Conservation (phyloP, 73 alveolate genomes). For the Diophrys sp. region DNA sequence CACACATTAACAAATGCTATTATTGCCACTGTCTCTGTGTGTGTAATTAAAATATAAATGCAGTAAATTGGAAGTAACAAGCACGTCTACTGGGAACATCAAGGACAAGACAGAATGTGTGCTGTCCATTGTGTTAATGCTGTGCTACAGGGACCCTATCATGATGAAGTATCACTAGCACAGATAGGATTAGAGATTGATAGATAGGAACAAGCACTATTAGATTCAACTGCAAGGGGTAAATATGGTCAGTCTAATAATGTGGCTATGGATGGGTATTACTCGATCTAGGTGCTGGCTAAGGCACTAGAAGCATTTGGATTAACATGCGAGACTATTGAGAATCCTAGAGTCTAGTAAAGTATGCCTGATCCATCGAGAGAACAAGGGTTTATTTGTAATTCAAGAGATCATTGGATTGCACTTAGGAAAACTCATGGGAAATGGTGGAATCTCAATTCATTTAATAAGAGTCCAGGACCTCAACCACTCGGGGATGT, state of each 20-base stretch:
- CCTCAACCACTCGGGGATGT: constrained; percentile 87
- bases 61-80: too few species aligned
- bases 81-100: constrained; percentile 89
- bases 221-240: constrained; percentile 55
- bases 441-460: constrained; percentile 91
- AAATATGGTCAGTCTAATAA: constrained; percentile 59
- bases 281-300: constrained; percentile 74
- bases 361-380: constrained; percentile 42
- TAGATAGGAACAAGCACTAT: constrained; percentile 61
- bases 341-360: constrained; percentile 65
- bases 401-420: constrained; percentile 92
- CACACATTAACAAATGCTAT: too few species aligned
- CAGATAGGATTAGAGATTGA: constrained; percentile 78
- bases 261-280: constrained; percentile 94
- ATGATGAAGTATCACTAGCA: constrained; percentile 74
- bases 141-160: constrained; percentile 87
- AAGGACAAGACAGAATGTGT: constrained; percentile 90
- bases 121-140: constrained; percentile 91
- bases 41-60: too few species aligned
- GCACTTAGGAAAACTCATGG: constrained; percentile 86
- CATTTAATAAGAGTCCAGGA: constrained; percentile 87
- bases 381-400: constrained; percentile 86
- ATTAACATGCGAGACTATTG: constrained; percentile 26
- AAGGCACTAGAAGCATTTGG: constrained; percentile 80
- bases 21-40: too few species aligned